Evolutionary conservation across 305 asterid species (phyloP), one percentile per base, ranked within the genome.

Genomic region (Vinca major): DNA sequence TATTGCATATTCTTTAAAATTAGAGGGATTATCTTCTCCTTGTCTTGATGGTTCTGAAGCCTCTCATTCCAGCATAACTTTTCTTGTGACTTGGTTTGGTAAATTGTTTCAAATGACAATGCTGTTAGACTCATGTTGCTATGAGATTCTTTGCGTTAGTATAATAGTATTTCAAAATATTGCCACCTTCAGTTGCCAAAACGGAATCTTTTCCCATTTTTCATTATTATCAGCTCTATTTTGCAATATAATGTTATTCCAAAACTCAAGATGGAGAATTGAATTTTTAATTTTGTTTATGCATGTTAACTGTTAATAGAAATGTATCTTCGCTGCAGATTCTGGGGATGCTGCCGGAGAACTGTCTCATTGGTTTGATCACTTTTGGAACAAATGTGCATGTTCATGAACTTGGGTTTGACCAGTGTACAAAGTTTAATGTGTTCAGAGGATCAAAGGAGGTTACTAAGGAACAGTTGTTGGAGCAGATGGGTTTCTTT

Each of bases 401-500:
- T 71, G 85, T 93, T 73, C 96, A 91, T 80, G 99, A 93, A 83
- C 81, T 93, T 76, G 99, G 99, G 20, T 93, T 82, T 74, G 95
- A 94, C 68, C 95, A 86, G 82, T 83, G 86, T 74, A 90, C 97
- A 5, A 93, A 91, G 87, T 91, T 89, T 77, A 92, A 91, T 62
- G 97, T 89, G 78, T 93, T 93, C 85, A 93, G 85, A 88, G 99
- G 99, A 73, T 85, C 96, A 55, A 91, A 91, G 80, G 97, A 88
- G 73, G 81, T 93, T 56, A 81, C 95, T 62, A 93, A 93, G 78
- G 97, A 93, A 66, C 92, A 86, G 77, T 80, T 93, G 74, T 76
- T 93, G 89, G 99, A 93, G 74, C 97, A 83, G 79, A 84, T 93
- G 96, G 99, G 96, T 63, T 93, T 93, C 87, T 89, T 93, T 75